Evolutionary conservation across 306 rosid genomes (phyloP), one percentile per base, ranked within the genome.

Genomic region (Trifolium pratense): DNA sequence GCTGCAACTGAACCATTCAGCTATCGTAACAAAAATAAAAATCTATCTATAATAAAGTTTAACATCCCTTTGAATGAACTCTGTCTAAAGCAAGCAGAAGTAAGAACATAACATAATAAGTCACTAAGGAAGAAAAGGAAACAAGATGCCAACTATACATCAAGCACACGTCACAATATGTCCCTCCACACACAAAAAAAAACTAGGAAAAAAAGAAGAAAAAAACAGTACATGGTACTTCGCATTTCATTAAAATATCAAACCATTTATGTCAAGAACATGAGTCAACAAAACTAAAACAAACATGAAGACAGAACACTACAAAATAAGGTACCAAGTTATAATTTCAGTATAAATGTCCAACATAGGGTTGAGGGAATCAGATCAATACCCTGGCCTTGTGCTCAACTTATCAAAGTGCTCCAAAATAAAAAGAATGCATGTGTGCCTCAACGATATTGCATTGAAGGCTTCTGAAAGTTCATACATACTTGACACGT

Each of bases 401-500:
- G 87, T 58, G 71, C 95, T 89, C 88, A 94, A 88, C 79, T 94
- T 94, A 61, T 91, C 96, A 51, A 83, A 91, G 67, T 89, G 96
- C 83, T 94, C 92, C 91, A 94, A 84, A 74, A 91, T 88, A 81
- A 87, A 94, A 74, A 91, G 86, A 68, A 91, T 91, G 91, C 99
- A 94, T 34, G 91, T 73, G 70, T 94, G 96, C 88, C 97, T 86
- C 86, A 94, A 83, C n/a, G 99, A 91, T 76, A 88, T 83, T 15
- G 97, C 99, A 71, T 86, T 82, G 73, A 94, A 94, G 79, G 97
- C 96, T 88, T 91, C 99, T 34, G 99, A 88, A 77, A 94, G 99
- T 81, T 94, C 99, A 62, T 94, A 94, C 97, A 94, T 94, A 81
- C 87, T 88, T 53, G 96, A 79, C 43, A 94, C 97, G 64, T 88